Base-by-base conservation (phyloP, 257 asterid genomes). In the Solanum gandarillasii region DNA sequence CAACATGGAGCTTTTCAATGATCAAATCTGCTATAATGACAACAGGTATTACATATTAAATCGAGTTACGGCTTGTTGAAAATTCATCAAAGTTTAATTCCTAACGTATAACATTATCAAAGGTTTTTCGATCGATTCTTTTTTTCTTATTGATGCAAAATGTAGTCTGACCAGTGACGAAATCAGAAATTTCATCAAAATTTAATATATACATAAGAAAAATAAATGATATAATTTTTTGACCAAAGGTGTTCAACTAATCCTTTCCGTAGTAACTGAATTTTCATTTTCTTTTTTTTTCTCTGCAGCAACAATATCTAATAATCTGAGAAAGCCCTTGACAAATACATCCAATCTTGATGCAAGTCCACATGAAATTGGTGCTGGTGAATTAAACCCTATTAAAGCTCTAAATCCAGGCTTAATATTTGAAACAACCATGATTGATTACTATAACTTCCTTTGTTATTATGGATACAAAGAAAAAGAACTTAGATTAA, bases 1-100 rank as follows among this genome's bases (percentile, higher is more conserved):
- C 94, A 12, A 38, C 88, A 0, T 94, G 98, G 98, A 95, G 87
- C 85, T 89, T 87, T 55, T 93, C 98, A 5, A 87, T 89, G 27
- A 95, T 95, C 91, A 94, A 93, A 90, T 94, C 98, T 7, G 96
- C 98, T 23, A 87, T 94, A 86, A 95, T 95, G 92, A 94, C 98
- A 58, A 92, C 96, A 67, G 95, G 98, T 94, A 88, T 62, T 9
- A 4, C 31, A 62, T 23, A 8, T 60, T 9, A 58, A 18, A 16
- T 52, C 4, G 12, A 58, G 68, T 58, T 21, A 58, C 27, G 5
- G 1, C 27, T 7, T 0, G 9, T 58, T 58, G 7, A 60, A 60
- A 60, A 60, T 23, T 23, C 31, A 9, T 60, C 31, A 3, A 60
- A 60, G 9, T 60, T 62, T 62, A 0, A 23, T 23, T 23, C 3